Evolutionary conservation across 495 filamentous ascomycete species (phyloP), one percentile per base, ranked within the genome.

Genomic region (Xanthoparmelia taractica): DNA sequence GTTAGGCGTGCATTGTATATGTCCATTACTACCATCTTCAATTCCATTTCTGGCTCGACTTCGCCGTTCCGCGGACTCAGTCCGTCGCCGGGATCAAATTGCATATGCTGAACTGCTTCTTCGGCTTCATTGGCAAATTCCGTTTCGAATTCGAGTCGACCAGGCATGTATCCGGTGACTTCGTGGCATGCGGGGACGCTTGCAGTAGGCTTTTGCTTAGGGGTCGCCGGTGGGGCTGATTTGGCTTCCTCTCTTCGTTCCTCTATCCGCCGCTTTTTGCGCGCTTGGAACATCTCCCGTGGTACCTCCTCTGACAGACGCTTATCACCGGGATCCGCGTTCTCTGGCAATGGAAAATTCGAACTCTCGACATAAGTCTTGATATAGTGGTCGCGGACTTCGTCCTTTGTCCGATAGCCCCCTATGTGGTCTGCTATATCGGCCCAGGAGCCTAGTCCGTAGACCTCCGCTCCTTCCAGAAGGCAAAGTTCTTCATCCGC

Each of bases 401-500:
- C 94, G 65, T 97, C 93, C 72, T 96, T 99, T 63, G 83, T 85
- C 52, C 94, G 86, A 68, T 88, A 97, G 23, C 94, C 94, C 20
- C 94, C 94, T 63, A 99, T 97, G 72, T 99, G 94, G 70, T 99
- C 92, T 40, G 94, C 92, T 59, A 99, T 92, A 70, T 99, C 94
- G 27, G 91, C 91, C 94, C 94, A 99, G 8, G 92, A 96, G 10
- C 94, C 94, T 55, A 99, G 78, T 0, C 94, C 94, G 72, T 99
- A 99, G 63, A 89, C 96, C 73, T 99, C 95, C n/a, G 91, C 90
- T 20, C 94, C 94, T 74, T 99, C 95, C 29, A 99, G 76, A 47
- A 99, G 78, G 12, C 96, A 75, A 20, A 97, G 76, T 74, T 99
- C 94, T 71, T 99, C 94, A 72, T 99, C 94, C 8, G 94, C 94